Evolutionary conservation across 257 asterid species (phyloP), one percentile per base, ranked within the genome.

Genomic region (Salvia hispanica): DNA sequence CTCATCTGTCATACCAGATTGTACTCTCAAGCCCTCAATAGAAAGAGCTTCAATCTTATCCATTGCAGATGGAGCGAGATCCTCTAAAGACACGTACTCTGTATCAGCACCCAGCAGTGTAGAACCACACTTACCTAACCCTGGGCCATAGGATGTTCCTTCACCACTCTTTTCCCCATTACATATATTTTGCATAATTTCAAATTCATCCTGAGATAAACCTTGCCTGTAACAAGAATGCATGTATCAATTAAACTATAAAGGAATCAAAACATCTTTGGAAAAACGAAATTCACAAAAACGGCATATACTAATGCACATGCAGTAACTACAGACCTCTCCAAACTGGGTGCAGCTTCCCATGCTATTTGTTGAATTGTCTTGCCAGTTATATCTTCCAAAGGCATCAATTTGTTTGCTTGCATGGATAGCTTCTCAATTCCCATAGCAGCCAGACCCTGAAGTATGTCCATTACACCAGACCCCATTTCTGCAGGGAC

Each of bases 401-500:
- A 71, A 34, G 96, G 99, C 97, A 88, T 94, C 75, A 94, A 66
- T 62, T 82, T 94, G 72, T 79, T 87, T 34, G 99, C 99, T 80
- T 91, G 99, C 95, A 86, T 83, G 3, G 96, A 91, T 28, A 94
- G 92, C 80, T 87, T 91, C 79, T 91, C 96, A 42, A 88, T 89
- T 62, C 97, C 97, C 72, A 91, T 76, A 71, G 96, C 85, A 48
- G 96, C 95, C 79, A 91, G 74, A 62, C 89, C 89, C 76, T 83
- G 87, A 72, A 91, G 81, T 71, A 94, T 77, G 79, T 82, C 95
- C 90, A 83, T 84, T 46, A 88, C 87, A 69, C 88, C 84, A 33
- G 92, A 82, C 33, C 97, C 99, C 96, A 94, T 87, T 70, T 94
- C 96, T 4, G 97, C 95, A 59, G 99, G 99, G 83, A 91, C 87